Evolutionary conservation across 257 asterid species (phyloP).

Genomic region (Ocimum tenuiflorum): DNA sequence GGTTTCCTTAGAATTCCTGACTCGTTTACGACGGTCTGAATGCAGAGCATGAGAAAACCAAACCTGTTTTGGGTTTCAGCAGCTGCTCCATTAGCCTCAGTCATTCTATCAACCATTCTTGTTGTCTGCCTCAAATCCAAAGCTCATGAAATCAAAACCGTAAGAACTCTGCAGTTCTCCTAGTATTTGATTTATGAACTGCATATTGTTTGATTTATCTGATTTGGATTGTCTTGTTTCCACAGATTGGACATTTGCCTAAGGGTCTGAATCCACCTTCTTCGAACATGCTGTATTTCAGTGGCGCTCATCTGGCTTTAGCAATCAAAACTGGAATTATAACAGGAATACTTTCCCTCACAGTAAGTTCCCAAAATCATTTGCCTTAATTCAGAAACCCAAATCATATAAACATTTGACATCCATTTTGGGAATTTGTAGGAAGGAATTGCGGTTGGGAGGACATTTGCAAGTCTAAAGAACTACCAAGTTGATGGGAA

Average conservation of each 20-base stretch:
- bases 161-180: conserved; percentile 30
- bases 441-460: conserved; percentile 98
- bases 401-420: not conserved
- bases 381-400: not conserved
- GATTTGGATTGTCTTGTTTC: not conserved
- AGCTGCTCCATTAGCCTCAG: conserved; percentile 76
- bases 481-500: conserved; percentile 97
- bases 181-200: not conserved
- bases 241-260: conserved; percentile 75
- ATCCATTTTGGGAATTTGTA: conserved; percentile 16
- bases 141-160: conserved; percentile 48
- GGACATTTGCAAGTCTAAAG: conserved; percentile 75
- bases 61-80: conserved; percentile 83
- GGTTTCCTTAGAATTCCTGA: not conserved
- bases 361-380: conserved; percentile 40
- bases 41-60: conserved; percentile 70
- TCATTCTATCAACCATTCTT: conserved; percentile 57
- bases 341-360: conserved; percentile 80
- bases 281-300: conserved; percentile 57
- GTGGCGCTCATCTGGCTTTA: conserved; percentile 55
- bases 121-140: conserved; percentile 56
- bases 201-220: not conserved
- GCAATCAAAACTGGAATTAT: conserved; percentile 80
- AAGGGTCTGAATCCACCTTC: conserved; percentile 91
- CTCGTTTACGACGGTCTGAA: conserved; percentile 1